Base-by-base conservation (phyloP, 306 rosid species). In the Leucaena leucocephala region DNA sequence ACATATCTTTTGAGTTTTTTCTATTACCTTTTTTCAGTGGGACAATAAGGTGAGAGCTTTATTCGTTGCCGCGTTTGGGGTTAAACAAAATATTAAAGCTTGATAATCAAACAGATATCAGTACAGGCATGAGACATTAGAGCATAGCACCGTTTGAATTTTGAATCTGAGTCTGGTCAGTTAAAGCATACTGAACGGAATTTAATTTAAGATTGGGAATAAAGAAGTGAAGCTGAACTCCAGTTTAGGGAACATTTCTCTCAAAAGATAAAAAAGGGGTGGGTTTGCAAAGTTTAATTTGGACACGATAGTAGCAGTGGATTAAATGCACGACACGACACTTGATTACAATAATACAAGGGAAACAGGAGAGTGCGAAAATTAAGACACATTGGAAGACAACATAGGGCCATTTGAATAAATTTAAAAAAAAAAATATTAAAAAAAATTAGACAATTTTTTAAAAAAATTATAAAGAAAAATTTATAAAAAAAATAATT, bases 11-110 rank as follows among this genome's bases (percentile, higher is more conserved):
- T 80, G 42, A 12, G 7, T 0, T 12, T 61, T 33, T 36, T 71
- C 63, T 19, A 8, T 11, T 69, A 58, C 74, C 73, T 85, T 81
- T 81, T 82, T 81, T 82, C 58, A 62, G 78, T 34, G 63, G 17
- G 73, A 40, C 84, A 66, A 33, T 68, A 66, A 55, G 81, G 76
- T 10, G 48, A 69, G 36, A 79, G 68, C 82, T 76, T 76, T 71
- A 48, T 27, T 27, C 14, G 33, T 38, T 71, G 76, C 81, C 48
- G 57, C n/a, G 62, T 49, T 44, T 69, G 57, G 68, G 45, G 72
- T 64, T 43, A 33, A 62, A 7, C 48, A 42, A 11, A 9, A 38
- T 43, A 43, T 54, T 42, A 11, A 6, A 19, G 35, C 55, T 44
- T 68, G 46, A 69, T 45, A 19, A 59, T 34, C 45, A 46, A 46